Evolutionary conservation across 192 early-diverging fungal species (phyloP), one percentile per base, ranked within the genome.

Genomic region (Podochytrium sp.): DNA sequence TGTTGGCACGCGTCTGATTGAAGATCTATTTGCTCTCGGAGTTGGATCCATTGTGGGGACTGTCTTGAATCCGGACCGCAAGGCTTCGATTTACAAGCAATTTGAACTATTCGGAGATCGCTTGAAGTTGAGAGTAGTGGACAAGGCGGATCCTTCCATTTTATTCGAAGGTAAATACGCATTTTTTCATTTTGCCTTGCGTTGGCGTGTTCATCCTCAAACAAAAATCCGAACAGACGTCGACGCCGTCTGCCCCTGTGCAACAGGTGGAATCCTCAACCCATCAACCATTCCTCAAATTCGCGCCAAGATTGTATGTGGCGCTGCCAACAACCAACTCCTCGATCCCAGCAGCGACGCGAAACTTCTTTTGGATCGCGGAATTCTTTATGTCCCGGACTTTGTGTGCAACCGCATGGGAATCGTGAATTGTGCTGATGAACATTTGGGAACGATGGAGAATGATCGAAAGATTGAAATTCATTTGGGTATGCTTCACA

Each of bases 401-500:
- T 66, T 66, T 49, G 16, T 73, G 30, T 63, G 76, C 30, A 75
- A 78, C 71, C 65, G 71, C n/a, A 75, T 75, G 73, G 73, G 75
- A 29, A 84, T 84, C 39, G 83, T 84, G 23, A 81, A 84, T 63
- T 84, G 82, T 43, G 82, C 82, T 33, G 82, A 83, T 57, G 82
- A 84, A 41, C 55, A 69, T 33, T 62, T 59, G 16, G 82, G 82
- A 5, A 50, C 58, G 63, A 66, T 84, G 30, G 78, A 83, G 4
- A 34, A 80, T 37, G 82, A 84, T 65, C 81, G 78, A 3, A 63
- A 76, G 32, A 20, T 83, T 38, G 78, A 84, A 43, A 53, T 71
- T 35, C 82, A 83, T 78, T 61, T 83, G n/a, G 81, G 82, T 52
- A 72, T 53, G 34, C 34, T 64, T 20, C n/a, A n/a, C 20, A 55